phyloP scores from a whole-genome alignment of 805 yeast species.

The Lachancea cidri region DNA sequence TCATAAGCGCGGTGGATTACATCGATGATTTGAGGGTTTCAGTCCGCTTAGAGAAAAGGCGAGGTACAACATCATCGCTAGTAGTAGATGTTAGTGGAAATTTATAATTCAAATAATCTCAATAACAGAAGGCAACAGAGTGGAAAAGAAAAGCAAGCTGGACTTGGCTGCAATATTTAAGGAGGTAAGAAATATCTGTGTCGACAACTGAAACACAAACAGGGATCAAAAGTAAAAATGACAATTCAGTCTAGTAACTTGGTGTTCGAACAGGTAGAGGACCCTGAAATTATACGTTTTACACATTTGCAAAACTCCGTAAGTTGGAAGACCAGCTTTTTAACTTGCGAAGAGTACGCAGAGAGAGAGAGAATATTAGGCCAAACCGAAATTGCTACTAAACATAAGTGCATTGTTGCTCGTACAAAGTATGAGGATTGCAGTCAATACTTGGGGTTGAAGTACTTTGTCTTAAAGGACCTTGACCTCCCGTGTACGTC shows the following conservation, averaged over 20 bases:
- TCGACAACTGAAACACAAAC: background rate
- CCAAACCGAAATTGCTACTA: conserved; percentile 23
- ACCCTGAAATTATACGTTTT: conserved; percentile 33
- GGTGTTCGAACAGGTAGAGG: conserved; percentile 19
- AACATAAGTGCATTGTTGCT: conserved; percentile 11
- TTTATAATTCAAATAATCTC: too few species aligned
- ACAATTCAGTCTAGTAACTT: conserved; percentile 5
- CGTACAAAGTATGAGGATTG: conserved; percentile 15
- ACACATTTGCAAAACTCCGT: conserved; percentile 34
- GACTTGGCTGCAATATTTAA: background rate
- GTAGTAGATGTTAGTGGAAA: conserved; percentile 1
- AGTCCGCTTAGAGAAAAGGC: background rate
- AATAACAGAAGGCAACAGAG: background rate
- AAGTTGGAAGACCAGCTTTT: conserved; percentile 31
- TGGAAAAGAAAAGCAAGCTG: background rate
- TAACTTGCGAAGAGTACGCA: conserved; percentile 34
- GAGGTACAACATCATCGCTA: background rate
- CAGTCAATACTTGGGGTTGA: conserved; percentile 30
- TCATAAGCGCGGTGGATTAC: conserved; percentile 2
- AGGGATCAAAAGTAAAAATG: background rate
- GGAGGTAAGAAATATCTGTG: background rate
- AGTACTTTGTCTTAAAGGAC: conserved; percentile 34
- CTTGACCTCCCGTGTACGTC: conserved; percentile 16
- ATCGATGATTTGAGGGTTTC: background rate
- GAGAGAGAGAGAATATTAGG: conserved; percentile 35